phyloP scores from a whole-genome alignment of 1,284 basidiomycete species.

The Cryptococcus sp. region DNA sequence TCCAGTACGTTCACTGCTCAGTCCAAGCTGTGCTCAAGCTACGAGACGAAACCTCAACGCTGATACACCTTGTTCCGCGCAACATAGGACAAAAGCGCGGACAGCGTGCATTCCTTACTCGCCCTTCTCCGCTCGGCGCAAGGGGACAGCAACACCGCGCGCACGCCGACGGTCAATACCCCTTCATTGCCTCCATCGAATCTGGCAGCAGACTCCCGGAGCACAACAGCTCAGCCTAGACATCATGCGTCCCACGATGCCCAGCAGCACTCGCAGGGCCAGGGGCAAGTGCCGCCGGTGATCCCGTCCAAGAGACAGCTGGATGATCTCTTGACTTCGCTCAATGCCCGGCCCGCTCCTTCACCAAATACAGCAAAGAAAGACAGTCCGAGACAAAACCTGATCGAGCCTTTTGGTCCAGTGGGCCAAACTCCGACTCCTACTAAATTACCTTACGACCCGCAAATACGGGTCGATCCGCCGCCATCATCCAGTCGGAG shows the following conservation, averaged over 20 bases:
- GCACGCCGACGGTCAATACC: slow-evolving; percentile 21
- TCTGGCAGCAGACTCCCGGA: too few relatives aligned
- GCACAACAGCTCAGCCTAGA: too few relatives aligned
- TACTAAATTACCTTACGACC: slow-evolving; percentile 10
- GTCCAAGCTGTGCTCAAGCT: too few relatives aligned
- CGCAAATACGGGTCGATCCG: not conserved
- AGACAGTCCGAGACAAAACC: slow-evolving; percentile 61
- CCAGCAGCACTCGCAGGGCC: too few relatives aligned
- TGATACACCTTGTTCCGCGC: slow-evolving; percentile 1
- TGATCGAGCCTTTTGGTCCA: slow-evolving; percentile 46
- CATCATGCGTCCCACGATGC: too few relatives aligned
- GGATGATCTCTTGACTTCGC: slow-evolving; percentile 34
- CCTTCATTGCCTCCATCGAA: not conserved
- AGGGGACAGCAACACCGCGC: too few relatives aligned
- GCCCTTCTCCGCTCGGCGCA: slow-evolving; percentile 37
- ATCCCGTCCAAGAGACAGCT: slow-evolving; percentile 33
- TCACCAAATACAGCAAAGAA: slow-evolving; percentile 60
- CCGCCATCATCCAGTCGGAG: not conserved
- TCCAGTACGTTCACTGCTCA: not conserved
- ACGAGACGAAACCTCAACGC: too few relatives aligned
- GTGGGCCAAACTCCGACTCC: slow-evolving; percentile 21
- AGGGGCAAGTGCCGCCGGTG: not conserved
- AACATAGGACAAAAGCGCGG: slow-evolving; percentile 24
- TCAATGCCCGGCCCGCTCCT: slow-evolving; percentile 17
- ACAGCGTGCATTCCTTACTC: slow-evolving; percentile 37